Evolutionary conservation across 2,329 filamentous ascomycete species (phyloP).

Genomic region (Colletotrichum sp.): DNA sequence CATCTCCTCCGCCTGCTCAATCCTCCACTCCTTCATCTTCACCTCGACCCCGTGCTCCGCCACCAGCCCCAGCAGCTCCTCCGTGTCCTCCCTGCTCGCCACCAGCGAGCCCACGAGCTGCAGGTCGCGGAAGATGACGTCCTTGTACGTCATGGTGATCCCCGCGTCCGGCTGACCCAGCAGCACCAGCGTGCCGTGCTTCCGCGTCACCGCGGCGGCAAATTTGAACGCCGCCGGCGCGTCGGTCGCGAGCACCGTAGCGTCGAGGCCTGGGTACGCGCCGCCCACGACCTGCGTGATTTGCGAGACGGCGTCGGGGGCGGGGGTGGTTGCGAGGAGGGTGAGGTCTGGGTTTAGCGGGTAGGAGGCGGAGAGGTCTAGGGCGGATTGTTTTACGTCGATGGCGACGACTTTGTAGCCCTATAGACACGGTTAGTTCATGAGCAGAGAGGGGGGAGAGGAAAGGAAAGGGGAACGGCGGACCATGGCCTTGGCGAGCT

Average conservation of each 20-base stretch:
- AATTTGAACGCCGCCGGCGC: constrained; percentile 15
- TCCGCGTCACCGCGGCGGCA: constrained; percentile 12
- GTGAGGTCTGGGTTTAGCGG: constrained; percentile 12
- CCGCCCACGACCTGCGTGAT: neutral
- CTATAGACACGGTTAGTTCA: neutral
- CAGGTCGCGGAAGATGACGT: constrained; percentile 19
- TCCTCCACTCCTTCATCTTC: constrained; percentile 15
- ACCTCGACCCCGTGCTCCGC: constrained; percentile 11
- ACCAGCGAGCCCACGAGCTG: constrained; percentile 18
- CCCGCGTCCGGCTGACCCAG: constrained; percentile 20
- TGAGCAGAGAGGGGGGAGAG: neutral
- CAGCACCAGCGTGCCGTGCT: constrained; percentile 21
- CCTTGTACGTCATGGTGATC: constrained; percentile 14
- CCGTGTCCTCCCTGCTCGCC: neutral
- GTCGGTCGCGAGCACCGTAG: constrained; percentile 20
- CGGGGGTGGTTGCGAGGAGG: constrained; percentile 30
- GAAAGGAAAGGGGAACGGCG: neutral
- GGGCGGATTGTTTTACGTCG: constrained; percentile 11
- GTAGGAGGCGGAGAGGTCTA: constrained; percentile 11
- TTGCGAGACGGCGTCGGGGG: constrained; percentile 22
- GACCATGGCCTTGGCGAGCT: constrained; percentile 20
- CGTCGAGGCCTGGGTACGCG: constrained; percentile 18
- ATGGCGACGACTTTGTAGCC: constrained; percentile 17
- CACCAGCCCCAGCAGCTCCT: constrained; percentile 15
- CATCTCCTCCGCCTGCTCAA: constrained; percentile 19